Evolutionary conservation across 1,139 yeast species (phyloP).

Genomic region (Candida pseudoviswanathii): DNA sequence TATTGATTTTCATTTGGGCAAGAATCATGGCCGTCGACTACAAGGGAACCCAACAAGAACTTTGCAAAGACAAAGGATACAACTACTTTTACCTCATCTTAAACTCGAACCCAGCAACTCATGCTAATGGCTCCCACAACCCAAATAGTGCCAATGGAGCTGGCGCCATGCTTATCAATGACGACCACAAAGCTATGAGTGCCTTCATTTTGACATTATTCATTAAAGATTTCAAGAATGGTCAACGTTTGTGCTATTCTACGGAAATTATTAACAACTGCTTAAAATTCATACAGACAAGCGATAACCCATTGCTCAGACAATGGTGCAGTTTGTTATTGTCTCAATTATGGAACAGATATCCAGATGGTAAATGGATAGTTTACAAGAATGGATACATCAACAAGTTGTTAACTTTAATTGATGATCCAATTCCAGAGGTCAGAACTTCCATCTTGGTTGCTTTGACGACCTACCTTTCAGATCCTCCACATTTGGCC

Average conservation of each 20-base stretch:
- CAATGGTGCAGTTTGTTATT: conserved; percentile 89
- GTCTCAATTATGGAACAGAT: conserved; percentile 74
- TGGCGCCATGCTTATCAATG: conserved; percentile 45
- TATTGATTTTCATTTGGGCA: conserved; percentile 95
- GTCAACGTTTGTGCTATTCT: conserved; percentile 79
- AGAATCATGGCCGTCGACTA: conserved; percentile 95
- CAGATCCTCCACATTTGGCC: conserved; percentile 13
- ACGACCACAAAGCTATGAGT: conserved; percentile 94
- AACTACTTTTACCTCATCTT: conserved; percentile 83
- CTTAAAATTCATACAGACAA: conserved; percentile 62
- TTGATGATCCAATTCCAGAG: conserved; percentile 92
- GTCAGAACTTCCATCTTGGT: conserved; percentile 83
- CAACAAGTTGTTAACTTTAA: conserved; percentile 54
- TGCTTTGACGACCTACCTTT: conserved; percentile 65
- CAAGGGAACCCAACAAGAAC: conserved; percentile 86
- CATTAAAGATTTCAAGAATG: conserved; percentile 75
- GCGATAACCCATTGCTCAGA: conserved; percentile 82
- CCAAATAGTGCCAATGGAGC: conserved; percentile 20
- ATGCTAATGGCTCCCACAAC: conserved; percentile 24
- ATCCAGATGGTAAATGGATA: conserved; percentile 76
- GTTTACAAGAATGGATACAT: conserved; percentile 68
- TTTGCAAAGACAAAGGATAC: conserved; percentile 89
- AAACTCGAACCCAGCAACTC: conserved; percentile 32
- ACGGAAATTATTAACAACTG: conserved; percentile 73
- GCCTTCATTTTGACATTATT: conserved; percentile 86